Evolutionary conservation across 352 stramenopile genomes (phyloP).

Genomic region (Globisporangium echinulatum): DNA sequence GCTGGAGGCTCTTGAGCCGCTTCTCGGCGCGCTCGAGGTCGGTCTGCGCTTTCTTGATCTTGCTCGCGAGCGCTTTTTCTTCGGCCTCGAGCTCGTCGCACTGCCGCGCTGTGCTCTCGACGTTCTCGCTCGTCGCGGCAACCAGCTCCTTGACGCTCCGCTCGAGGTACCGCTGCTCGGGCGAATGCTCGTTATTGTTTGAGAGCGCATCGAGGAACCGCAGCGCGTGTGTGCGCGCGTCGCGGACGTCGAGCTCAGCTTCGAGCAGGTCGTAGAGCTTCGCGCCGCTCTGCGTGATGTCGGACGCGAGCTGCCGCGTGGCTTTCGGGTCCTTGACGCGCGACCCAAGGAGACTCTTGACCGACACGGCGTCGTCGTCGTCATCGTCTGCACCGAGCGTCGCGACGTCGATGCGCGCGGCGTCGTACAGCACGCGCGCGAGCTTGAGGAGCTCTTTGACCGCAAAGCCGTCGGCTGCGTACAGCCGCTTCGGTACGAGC

Average conservation of each 20-base stretch:
- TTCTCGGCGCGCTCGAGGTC: slow-evolving; percentile 95
- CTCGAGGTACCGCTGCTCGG: slow-evolving; percentile 87
- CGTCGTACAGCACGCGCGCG: slow-evolving; percentile 90
- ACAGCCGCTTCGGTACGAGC: slow-evolving; percentile 94
- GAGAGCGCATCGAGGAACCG: slow-evolving; percentile 90
- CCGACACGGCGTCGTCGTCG: slow-evolving; percentile 63
- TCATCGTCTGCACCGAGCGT: slow-evolving; percentile 47
- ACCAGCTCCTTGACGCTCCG: slow-evolving; percentile 76
- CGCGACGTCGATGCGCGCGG: slow-evolving; percentile 61
- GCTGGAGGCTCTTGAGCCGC: slow-evolving; percentile 88
- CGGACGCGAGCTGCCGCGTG: slow-evolving; percentile 85
- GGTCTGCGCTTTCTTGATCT: slow-evolving; percentile 93
- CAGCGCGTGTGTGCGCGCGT: slow-evolving; percentile 77
- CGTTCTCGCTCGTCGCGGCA: slow-evolving; percentile 71
- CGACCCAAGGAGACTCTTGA: slow-evolving; percentile 66
- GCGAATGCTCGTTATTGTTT: slow-evolving; percentile 76
- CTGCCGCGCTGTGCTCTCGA: slow-evolving; percentile 84
- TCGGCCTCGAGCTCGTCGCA: slow-evolving; percentile 89
- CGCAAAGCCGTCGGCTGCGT: slow-evolving; percentile 90
- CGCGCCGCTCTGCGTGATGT: slow-evolving; percentile 92
- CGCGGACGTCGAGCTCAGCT: slow-evolving; percentile 85
- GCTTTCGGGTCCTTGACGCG: slow-evolving; percentile 87
- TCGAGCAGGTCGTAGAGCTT: slow-evolving; percentile 91
- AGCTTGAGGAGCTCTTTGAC: slow-evolving; percentile 95
- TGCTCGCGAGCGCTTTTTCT: slow-evolving; percentile 85